phyloP scores from a whole-genome alignment of 169 alveolate genomes.

The Cryptosporidium bovis region DNA sequence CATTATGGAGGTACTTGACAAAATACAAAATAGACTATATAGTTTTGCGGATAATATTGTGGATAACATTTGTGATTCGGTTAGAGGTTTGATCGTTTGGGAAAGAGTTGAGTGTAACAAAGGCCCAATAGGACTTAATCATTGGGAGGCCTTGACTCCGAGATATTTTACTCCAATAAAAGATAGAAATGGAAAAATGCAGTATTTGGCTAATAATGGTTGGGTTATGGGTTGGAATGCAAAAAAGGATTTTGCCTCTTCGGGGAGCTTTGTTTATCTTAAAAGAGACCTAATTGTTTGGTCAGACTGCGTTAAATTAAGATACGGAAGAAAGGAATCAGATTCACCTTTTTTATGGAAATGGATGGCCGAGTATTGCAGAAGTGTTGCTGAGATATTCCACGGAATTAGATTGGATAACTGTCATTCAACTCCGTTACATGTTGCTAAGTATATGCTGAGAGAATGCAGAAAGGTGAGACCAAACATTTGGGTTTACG shows the following conservation, averaged over 20 bases:
- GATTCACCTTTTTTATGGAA: conserved; percentile 92
- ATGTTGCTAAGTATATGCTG: conserved; percentile 90
- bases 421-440: conserved; percentile 94
- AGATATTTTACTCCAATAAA: conserved; percentile 83
- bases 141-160: conserved; percentile 81
- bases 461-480: conserved; percentile 88
- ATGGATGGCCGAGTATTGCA: conserved; percentile 90
- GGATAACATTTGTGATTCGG: conserved; percentile 52
- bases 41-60: conserved; percentile 53
- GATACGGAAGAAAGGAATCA: conserved; percentile 88
- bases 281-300: conserved; percentile 90
- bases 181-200: conserved; percentile 75
- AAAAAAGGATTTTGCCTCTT: conserved; percentile 87
- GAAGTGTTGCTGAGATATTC: conserved; percentile 85
- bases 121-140: conserved; percentile 78
- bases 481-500: conserved; percentile 89
- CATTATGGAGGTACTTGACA: conserved; percentile 8
- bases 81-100: conserved; percentile 76
- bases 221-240: conserved; percentile 90
- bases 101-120: conserved; percentile 76
- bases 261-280: conserved; percentile 90
- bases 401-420: conserved; percentile 94
- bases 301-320: conserved; percentile 92
- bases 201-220: conserved; percentile 78
- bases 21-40: conserved; percentile 33